A percentile compares a stretch with the other conserved stretches of the same genome.
These are phyloP conservation scores for Fallopia convolvulus DNA, from an alignment of 148 eudicot species.

Conservation along the genomic window DNA sequence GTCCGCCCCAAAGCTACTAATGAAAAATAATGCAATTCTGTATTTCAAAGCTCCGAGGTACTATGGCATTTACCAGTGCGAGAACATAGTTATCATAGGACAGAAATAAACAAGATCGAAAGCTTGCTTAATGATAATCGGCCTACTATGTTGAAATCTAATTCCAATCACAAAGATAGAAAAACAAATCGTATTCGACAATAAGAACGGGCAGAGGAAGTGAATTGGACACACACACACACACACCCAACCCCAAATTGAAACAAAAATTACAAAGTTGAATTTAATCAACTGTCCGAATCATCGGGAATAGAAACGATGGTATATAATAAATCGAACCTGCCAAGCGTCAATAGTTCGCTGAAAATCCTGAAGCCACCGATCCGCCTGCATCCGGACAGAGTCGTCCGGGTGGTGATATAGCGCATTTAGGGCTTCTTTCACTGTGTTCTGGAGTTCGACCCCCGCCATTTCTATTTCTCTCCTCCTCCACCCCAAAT, in stretches of 20 bases:
- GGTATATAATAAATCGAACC: slow-evolving; percentile 27
- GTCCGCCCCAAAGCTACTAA: neutral
- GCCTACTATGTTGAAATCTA: neutral
- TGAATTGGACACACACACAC: neutral
- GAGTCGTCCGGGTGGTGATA: slow-evolving; percentile 94
- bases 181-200: neutral
- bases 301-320: neutral
- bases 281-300: neutral
- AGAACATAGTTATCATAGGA: neutral
- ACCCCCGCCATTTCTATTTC: slow-evolving; percentile 25
- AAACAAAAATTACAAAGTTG: neutral
- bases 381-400: slow-evolving; percentile 92
- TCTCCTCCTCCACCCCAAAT: neutral
- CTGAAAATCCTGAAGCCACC: slow-evolving; percentile 95
- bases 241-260: no score
- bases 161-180: neutral
- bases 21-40: neutral
- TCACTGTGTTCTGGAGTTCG: slow-evolving; percentile 89
- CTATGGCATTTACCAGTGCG: neutral
- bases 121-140: neutral
- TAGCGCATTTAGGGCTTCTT: slow-evolving; percentile 91
- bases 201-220: neutral
- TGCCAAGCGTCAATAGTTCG: slow-evolving; percentile 97
- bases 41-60: neutral
- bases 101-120: neutral